phyloP scores from a whole-genome alignment of 768 basidiomycete genomes.

The Russula lepida region DNA sequence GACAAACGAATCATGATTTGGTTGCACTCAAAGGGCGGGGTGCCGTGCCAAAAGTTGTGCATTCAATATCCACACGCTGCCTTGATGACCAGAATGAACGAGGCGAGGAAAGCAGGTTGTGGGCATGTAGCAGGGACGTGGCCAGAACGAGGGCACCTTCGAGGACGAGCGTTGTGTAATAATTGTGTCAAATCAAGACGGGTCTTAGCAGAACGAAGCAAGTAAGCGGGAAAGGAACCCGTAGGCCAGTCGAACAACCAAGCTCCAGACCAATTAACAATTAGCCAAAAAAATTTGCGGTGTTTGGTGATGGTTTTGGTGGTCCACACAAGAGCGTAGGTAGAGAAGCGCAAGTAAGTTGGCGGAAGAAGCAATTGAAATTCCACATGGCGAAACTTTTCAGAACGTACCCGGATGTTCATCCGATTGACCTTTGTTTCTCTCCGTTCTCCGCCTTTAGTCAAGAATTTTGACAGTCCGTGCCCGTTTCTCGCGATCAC shows the following conservation, averaged over 20 bases:
- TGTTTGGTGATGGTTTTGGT: neutral
- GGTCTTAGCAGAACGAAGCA: neutral
- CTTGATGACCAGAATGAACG: neutral
- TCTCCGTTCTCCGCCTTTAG: neutral
- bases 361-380: neutral
- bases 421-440: neutral
- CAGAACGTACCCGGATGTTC: neutral
- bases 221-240: neutral
- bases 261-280: neutral
- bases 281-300: neutral
- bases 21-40: neutral
- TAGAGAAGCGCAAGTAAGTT: neutral
- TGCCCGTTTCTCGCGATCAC: neutral
- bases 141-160: neutral
- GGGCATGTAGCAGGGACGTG: neutral
- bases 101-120: neutral
- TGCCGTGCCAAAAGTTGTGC: too few species aligned
- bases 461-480: neutral
- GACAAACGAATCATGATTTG: neutral
- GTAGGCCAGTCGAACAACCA: neutral
- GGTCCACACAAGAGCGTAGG: neutral
- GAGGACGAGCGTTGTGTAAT: neutral
- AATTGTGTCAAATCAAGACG: neutral
- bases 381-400: neutral
- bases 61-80: neutral